Percentiles rank a stretch among this genome's conserved stretches.
Conservation (phyloP, 2,329 filamentous ascomycete genomes). For the Chalara sp. region DNA sequence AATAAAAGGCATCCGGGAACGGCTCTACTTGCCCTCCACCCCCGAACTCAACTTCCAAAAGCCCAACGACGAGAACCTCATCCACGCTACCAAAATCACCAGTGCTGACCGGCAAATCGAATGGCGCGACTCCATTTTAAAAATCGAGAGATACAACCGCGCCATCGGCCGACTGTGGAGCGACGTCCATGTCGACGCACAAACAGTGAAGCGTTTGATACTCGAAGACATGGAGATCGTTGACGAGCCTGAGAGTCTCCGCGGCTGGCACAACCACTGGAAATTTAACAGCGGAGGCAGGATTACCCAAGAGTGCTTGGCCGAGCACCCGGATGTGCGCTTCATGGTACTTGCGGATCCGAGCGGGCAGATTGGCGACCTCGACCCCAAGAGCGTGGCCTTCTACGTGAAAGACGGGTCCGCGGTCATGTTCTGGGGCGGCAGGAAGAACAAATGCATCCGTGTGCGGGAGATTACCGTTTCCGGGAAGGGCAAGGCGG, state of each 20-base stretch:
- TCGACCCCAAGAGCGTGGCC: background rate
- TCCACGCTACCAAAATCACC: slow-evolving; percentile 67
- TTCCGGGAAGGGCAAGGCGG: background rate
- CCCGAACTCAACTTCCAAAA: slow-evolving; percentile 26
- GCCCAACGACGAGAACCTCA: slow-evolving; percentile 16
- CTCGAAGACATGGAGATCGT: slow-evolving; percentile 17
- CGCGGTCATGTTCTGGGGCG: background rate
- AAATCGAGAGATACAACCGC: slow-evolving; percentile 48
- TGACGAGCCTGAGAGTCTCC: slow-evolving; percentile 2
- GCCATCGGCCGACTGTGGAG: slow-evolving; percentile 66
- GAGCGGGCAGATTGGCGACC: background rate
- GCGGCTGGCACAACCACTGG: background rate
- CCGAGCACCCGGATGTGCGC: background rate
- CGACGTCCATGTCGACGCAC: slow-evolving; percentile 16
- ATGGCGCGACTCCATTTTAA: slow-evolving; percentile 43
- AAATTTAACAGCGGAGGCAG: background rate
- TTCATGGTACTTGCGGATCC: background rate
- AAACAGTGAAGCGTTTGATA: slow-evolving; percentile 14
- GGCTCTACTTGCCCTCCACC: slow-evolving; percentile 60
- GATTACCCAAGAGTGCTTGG: background rate
- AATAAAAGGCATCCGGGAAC: slow-evolving; percentile 52
- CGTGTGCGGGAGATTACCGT: background rate
- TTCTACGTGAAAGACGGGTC: background rate
- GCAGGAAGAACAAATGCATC: background rate
- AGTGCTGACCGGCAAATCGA: slow-evolving; percentile 56